Evolutionary conservation across 352 stramenopile species (phyloP).

Genomic region (Phytophthora aleatoria): DNA sequence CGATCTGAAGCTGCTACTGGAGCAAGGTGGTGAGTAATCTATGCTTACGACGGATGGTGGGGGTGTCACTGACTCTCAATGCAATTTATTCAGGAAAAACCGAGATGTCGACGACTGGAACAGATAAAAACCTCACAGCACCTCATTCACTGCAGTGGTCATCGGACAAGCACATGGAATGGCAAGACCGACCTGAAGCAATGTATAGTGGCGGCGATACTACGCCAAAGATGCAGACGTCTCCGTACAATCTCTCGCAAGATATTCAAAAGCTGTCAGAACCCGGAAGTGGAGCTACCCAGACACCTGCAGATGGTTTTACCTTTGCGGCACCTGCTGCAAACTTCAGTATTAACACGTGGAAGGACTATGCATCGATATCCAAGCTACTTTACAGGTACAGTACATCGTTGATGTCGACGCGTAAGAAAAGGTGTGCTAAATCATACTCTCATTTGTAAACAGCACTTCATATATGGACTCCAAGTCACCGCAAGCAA

Average conservation of each 20-base stretch:
- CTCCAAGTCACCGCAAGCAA: slow-evolving; percentile 9
- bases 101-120: neutral
- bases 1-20: slow-evolving; percentile 64
- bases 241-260: slow-evolving; percentile 30
- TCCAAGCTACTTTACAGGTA: slow-evolving; percentile 80
- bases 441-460: neutral
- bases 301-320: slow-evolving; percentile 9
- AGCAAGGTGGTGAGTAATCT: slow-evolving; percentile 45
- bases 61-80: neutral
- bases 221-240: slow-evolving; percentile 19
- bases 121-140: neutral
- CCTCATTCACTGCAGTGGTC: slow-evolving; percentile 18
- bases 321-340: slow-evolving; percentile 27
- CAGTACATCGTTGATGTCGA: slow-evolving; percentile 22
- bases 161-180: slow-evolving; percentile 25
- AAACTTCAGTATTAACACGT: slow-evolving; percentile 55
- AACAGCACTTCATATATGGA: slow-evolving; percentile 23
- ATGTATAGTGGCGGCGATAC: slow-evolving; percentile 23
- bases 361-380: slow-evolving; percentile 77
- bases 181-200: slow-evolving; percentile 16
- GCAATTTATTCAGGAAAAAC: slow-evolving; percentile 21
- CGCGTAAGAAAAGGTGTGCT: neutral
- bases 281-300: neutral
- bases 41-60: neutral
- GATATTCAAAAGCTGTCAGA: slow-evolving; percentile 27